A percentile compares a stretch with the other conserved stretches of the same genome.
Evolutionary conservation across 805 yeast species (phyloP).

Genomic region (Phaffomyces antillensis): DNA sequence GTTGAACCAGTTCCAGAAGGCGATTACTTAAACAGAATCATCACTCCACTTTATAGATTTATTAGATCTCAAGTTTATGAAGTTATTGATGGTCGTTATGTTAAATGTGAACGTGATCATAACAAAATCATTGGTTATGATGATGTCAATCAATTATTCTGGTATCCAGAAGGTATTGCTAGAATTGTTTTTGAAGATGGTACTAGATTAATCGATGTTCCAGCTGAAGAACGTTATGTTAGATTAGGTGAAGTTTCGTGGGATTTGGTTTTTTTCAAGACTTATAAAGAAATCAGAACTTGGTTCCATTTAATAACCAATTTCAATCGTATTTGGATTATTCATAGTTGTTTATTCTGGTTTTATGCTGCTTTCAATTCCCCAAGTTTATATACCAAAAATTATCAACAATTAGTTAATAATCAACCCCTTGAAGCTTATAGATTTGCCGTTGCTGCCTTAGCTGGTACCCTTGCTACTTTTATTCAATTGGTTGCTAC

Average conservation of each 20-base stretch:
- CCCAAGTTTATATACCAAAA: slow-evolving; percentile 81
- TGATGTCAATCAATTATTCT: slow-evolving; percentile 96
- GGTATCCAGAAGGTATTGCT: slow-evolving; percentile 99
- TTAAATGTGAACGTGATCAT: slow-evolving; percentile 82
- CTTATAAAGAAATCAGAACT: slow-evolving; percentile 91
- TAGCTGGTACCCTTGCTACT: slow-evolving; percentile 87
- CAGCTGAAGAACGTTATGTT: slow-evolving; percentile 81
- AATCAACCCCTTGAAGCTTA: slow-evolving; percentile 87
- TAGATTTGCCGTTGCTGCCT: slow-evolving; percentile 86
- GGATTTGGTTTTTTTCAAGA: slow-evolving; percentile 89
- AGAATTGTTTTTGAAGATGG: slow-evolving; percentile 90
- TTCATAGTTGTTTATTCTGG: slow-evolving; percentile 88
- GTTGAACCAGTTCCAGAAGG: slow-evolving; percentile 78
- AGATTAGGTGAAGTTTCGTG: slow-evolving; percentile 90
- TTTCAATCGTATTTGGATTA: slow-evolving; percentile 97
- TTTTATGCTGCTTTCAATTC: slow-evolving; percentile 91
- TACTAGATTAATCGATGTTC: slow-evolving; percentile 82
- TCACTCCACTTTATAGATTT: slow-evolving; percentile 83
- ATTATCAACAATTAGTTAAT: slow-evolving; percentile 76
- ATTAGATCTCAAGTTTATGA: slow-evolving; percentile 78
- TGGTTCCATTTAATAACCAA: slow-evolving; percentile 95
- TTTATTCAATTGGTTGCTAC: slow-evolving; percentile 83
- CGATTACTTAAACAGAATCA: slow-evolving; percentile 84
- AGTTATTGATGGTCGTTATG: slow-evolving; percentile 72
- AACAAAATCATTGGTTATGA: slow-evolving; percentile 84